These are phyloP conservation scores for Pueraria montana DNA, from an alignment of 306 rosid genomes.

Conservation along the genomic window DNA sequence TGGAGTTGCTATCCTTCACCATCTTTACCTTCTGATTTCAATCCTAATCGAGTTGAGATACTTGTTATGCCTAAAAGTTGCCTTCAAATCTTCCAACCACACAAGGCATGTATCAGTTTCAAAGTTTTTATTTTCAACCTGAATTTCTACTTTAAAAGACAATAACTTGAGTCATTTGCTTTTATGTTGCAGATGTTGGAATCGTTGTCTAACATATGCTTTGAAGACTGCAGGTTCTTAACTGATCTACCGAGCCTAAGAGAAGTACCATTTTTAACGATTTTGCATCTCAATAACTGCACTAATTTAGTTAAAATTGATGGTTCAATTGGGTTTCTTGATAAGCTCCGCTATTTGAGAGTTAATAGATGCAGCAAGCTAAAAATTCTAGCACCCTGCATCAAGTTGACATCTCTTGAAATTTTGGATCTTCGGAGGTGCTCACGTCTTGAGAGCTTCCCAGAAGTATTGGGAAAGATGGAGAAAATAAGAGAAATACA, in stretches of 20 bases:
- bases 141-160: neutral
- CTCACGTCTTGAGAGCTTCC: slow-evolving; percentile 9
- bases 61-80: slow-evolving; percentile 15
- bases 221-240: slow-evolving; percentile 18
- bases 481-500: slow-evolving; percentile 28
- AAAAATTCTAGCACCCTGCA: neutral
- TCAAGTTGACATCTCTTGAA: slow-evolving; percentile 38
- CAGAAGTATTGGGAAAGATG: slow-evolving; percentile 7
- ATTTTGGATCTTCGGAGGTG: slow-evolving; percentile 26
- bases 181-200: neutral
- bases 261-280: neutral
- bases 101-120: neutral
- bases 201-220: neutral
- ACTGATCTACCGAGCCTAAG: neutral
- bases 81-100: slow-evolving; percentile 2
- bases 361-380: slow-evolving; percentile 30
- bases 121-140: neutral
- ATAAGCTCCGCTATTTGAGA: neutral
- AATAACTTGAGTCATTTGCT: neutral
- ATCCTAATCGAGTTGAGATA: slow-evolving; percentile 31
- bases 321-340: slow-evolving; percentile 37
- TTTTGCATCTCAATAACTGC: neutral
- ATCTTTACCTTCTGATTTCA: slow-evolving; percentile 37
- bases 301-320: slow-evolving; percentile 14
- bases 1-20: slow-evolving; percentile 42